Base-by-base conservation (phyloP, 805 yeast genomes). In the Scheffersomyces stipitis region DNA sequence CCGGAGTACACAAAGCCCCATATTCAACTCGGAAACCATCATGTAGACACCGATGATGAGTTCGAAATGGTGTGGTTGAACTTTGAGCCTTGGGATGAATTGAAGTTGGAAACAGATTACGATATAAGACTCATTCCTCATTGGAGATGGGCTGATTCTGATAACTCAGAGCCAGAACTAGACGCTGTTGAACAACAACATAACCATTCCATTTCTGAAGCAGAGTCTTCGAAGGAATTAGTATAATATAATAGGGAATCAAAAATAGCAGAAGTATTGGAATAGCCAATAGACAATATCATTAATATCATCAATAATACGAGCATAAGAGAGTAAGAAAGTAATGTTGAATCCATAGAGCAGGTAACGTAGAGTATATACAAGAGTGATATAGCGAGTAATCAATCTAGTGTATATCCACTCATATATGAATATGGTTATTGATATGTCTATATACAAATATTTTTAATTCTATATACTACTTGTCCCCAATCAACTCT, bases 51-150 rank as follows among this genome's bases (percentile, higher is more conserved):
- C 6, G 73, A 68, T 32, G 71, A 64, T n/a, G 69, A 66, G 17
- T 64, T 69, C 30, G 71, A 69, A n/a, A 47, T 52, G 52, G 67
- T 63, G 18, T 69, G 75, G 75, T 43, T 54, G 13, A 61, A 62
- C 38, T 66, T 69, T 36, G 74, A 69, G 35, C 75, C 75, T 1
- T 69, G 75, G 75, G 68, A 63, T 16, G 75, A 68, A 45, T 48
- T 69, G 44, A 59, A 57, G 39, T 35, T 52, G 23, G 74, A 69
- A 34, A 64, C 69, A 2, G 62, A 59, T 27, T 63, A 52, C 38
- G 72, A 67, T 29, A 62, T 69, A 15, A 49, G 73, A 20, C 49
- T 68, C 33, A 60, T 69, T 18, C 71, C 73, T 5, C 47, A 49
- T 17, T 48, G 51, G 49, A 31, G 44, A 15, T 35, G 34, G 35